Conservation (phyloP, 2,329 filamentous ascomycete genomes). For the Colletotrichum filicis region DNA sequence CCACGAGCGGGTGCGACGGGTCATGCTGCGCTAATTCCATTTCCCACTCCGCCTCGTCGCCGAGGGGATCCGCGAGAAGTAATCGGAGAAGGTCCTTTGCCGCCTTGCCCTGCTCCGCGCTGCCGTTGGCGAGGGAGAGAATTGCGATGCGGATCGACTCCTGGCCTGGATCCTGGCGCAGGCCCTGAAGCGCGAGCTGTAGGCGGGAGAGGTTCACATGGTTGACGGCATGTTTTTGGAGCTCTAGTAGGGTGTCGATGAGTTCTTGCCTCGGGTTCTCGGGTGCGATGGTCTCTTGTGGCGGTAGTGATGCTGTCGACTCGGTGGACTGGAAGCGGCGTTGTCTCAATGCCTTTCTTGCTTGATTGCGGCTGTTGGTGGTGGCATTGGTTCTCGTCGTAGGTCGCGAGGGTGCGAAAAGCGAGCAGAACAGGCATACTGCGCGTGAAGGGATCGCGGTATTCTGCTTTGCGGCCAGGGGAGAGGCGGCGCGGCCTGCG, state of each 20-base stretch:
- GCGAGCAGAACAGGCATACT: conserved; percentile 37
- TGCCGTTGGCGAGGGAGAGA: conserved; percentile 55
- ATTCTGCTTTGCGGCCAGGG: conserved; percentile 16
- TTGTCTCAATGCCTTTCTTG: not conserved
- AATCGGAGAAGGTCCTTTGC: conserved; percentile 76
- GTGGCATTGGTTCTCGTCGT: not conserved
- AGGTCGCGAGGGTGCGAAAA: conserved; percentile 13
- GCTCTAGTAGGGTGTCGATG: conserved; percentile 65
- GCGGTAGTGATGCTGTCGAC: not conserved
- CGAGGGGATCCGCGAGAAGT: conserved; percentile 76
- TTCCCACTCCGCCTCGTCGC: conserved; percentile 74
- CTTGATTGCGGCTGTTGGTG: not conserved
- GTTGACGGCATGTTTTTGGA: conserved; percentile 70
- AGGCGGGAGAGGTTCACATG: conserved; percentile 76
- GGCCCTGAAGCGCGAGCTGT: conserved; percentile 75
- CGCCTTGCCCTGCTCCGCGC: conserved; percentile 52
- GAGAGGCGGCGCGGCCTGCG: conserved; percentile 35
- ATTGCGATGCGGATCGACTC: conserved; percentile 71
- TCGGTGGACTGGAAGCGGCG: conserved; percentile 27
- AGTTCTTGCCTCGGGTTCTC: conserved; percentile 62
- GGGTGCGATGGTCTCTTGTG: conserved; percentile 9
- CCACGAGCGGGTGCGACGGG: conserved; percentile 67
- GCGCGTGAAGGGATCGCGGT: conserved; percentile 25
- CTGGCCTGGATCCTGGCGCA: conserved; percentile 65
- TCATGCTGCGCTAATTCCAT: conserved; percentile 64